Conservation (phyloP, 148 eudicot genomes). For the Fagopyrum esculentum region DNA sequence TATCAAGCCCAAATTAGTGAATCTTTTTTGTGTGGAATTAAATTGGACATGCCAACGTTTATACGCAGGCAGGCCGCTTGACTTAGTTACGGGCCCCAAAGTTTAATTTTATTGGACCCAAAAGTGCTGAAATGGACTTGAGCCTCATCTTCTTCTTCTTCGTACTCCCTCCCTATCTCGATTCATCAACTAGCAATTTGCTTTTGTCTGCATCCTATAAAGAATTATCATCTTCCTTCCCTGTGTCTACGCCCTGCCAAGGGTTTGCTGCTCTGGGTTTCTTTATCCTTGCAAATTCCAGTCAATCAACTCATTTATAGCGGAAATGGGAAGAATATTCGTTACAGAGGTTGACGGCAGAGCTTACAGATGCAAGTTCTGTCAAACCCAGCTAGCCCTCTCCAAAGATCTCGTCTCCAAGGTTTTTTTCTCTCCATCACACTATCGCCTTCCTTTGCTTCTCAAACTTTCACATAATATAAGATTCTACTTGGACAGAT, state of each 20-base stretch:
- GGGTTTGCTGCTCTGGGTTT: constrained; percentile 9
- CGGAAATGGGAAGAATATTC: constrained; percentile 43
- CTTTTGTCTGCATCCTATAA: no score
- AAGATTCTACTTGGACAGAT: no score
- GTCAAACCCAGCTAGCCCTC: constrained; percentile 45
- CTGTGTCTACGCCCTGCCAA: background rate
- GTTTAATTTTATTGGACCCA: background rate
- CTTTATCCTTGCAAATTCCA: background rate
- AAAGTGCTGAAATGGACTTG: background rate
- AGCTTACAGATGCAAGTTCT: constrained; percentile 47
- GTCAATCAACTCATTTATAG: background rate
- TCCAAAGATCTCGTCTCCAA: constrained; percentile 33
- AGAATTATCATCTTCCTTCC: background rate
- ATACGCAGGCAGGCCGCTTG: background rate
- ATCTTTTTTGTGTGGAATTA: no score
- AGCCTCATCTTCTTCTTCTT: background rate
- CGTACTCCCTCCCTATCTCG: background rate
- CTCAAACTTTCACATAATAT: no score
- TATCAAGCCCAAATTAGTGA: no score
- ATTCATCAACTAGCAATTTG: no score
- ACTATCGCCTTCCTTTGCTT: no score
- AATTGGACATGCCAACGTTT: background rate
- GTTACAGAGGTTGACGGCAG: constrained; percentile 55
- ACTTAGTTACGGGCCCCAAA: background rate
- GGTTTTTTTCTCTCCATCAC: constrained; percentile 17